Percentiles rank a stretch among this genome's conserved stretches.
These are phyloP conservation scores for Letharia lupina DNA, from an alignment of 495 filamentous ascomycete genomes.

Conservation along the genomic window DNA sequence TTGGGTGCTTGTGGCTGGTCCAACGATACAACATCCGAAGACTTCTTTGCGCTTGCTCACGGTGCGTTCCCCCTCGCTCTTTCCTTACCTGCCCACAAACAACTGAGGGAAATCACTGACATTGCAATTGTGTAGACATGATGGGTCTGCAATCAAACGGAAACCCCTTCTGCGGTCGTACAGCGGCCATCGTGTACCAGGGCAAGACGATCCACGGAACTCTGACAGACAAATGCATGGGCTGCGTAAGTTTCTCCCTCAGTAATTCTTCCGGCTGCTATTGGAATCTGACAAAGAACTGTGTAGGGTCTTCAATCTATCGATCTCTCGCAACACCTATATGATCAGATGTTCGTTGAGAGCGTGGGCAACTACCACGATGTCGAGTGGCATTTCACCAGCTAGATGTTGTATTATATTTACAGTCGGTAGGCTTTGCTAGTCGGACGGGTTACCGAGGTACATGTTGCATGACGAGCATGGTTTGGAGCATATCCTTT, in stretches of 20 bases:
- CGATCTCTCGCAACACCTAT: conserved; percentile 41
- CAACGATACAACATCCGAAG: conserved; percentile 36
- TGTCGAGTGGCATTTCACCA: conserved; percentile 24
- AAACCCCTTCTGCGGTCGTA: conserved; percentile 57
- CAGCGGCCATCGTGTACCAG: conserved; percentile 49
- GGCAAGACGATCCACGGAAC: conserved; percentile 47
- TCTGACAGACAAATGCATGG: conserved; percentile 69
- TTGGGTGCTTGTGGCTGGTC: conserved; percentile 39
- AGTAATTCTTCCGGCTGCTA: background rate
- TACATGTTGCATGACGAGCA: background rate
- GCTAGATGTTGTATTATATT: background rate
- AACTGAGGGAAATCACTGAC: background rate
- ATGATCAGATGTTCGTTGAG: conserved; percentile 29
- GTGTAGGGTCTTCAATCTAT: conserved; percentile 29
- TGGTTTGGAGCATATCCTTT: background rate
- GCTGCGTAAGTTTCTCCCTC: conserved; percentile 38
- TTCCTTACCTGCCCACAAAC: background rate
- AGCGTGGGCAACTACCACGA: conserved; percentile 10
- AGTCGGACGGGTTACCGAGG: background rate
- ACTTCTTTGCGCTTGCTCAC: conserved; percentile 40
- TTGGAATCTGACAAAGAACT: background rate
- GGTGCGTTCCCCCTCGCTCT: conserved; percentile 7
- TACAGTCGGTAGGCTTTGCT: background rate
- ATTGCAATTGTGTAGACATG: conserved; percentile 28
- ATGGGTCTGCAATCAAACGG: conserved; percentile 46